These are phyloP conservation scores for Rhodotorula paludigena DNA, from an alignment of 768 basidiomycete species.

Conservation along the genomic window DNA sequence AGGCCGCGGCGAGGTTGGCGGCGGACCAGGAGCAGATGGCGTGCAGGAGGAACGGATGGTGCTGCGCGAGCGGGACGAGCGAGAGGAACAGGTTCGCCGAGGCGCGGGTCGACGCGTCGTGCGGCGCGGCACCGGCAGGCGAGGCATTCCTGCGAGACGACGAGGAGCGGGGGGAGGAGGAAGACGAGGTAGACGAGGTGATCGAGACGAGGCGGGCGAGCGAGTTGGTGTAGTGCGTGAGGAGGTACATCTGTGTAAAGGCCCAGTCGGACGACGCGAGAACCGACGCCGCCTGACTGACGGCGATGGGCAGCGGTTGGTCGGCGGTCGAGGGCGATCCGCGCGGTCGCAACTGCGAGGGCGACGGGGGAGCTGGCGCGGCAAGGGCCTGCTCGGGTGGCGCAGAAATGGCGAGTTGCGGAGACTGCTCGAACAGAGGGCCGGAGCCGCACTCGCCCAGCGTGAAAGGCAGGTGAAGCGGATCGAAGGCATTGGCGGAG, in stretches of 20 bases:
- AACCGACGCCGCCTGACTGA: slow-evolving; percentile 9
- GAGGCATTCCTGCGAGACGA: neutral
- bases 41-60: slow-evolving; percentile 13
- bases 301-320: neutral
- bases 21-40: slow-evolving; percentile 24
- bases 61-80: slow-evolving; percentile 24
- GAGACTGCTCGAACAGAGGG: neutral
- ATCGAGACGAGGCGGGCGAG: slow-evolving; percentile 29
- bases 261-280: slow-evolving; percentile 26
- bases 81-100: slow-evolving; percentile 30
- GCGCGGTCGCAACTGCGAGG: neutral
- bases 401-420: neutral
- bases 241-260: slow-evolving; percentile 24
- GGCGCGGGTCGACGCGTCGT: neutral
- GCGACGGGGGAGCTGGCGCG: too few species aligned
- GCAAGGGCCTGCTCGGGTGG: too few species aligned
- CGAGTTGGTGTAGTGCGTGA: slow-evolving; percentile 24
- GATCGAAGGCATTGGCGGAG: neutral
- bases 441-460: neutral
- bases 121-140: too few species aligned
- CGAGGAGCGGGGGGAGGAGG: neutral
- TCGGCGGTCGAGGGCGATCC: neutral
- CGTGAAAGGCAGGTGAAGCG: neutral
- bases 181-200: slow-evolving; percentile 8
- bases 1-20: slow-evolving; percentile 26